A percentile compares a stretch with the other conserved stretches of the same genome.
Conservation (phyloP, 768 basidiomycete genomes). For the Pulveroboletus sp. region DNA sequence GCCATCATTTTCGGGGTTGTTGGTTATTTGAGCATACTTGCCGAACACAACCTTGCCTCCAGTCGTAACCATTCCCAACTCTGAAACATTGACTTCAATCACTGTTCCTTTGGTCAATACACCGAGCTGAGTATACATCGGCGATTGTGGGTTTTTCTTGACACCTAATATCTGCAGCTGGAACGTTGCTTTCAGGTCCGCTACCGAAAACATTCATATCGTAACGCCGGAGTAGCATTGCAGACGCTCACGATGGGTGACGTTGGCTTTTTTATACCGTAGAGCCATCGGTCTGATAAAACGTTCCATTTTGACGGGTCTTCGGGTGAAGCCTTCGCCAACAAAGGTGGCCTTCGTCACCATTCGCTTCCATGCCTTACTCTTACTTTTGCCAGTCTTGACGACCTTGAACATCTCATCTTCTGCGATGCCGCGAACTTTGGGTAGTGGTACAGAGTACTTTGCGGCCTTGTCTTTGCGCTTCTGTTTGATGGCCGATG, state of each 20-base stretch:
- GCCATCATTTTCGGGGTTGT: slow-evolving; percentile 95
- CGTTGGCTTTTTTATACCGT: slow-evolving; percentile 97
- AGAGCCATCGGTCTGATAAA: slow-evolving; percentile 98
- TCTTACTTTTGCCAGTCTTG: slow-evolving; percentile 95
- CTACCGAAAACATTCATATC: slow-evolving; percentile 37
- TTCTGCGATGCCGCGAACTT: slow-evolving; percentile 96
- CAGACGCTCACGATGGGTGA: slow-evolving; percentile 84
- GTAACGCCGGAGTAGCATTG: neutral
- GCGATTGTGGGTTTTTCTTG: slow-evolving; percentile 99
- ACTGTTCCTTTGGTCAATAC: slow-evolving; percentile 98
- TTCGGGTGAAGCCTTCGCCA: slow-evolving; percentile 95
- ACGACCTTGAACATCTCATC: slow-evolving; percentile 99
- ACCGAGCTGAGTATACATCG: slow-evolving; percentile 94
- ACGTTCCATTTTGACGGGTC: slow-evolving; percentile 98
- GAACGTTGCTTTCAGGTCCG: slow-evolving; percentile 97
- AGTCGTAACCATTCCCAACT: slow-evolving; percentile 94
- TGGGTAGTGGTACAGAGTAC: slow-evolving; percentile 93
- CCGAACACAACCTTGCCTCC: slow-evolving; percentile 94
- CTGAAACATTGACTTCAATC: slow-evolving; percentile 98
- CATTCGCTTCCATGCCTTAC: slow-evolving; percentile 98
- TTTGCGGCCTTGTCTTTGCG: slow-evolving; percentile 99
- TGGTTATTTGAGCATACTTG: slow-evolving; percentile 91
- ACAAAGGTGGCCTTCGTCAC: slow-evolving; percentile 99
- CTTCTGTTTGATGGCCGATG: slow-evolving; percentile 95
- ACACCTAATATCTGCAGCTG: slow-evolving; percentile 96